phyloP scores from a whole-genome alignment of 768 basidiomycete genomes.

The Floccularia luteovirens region DNA sequence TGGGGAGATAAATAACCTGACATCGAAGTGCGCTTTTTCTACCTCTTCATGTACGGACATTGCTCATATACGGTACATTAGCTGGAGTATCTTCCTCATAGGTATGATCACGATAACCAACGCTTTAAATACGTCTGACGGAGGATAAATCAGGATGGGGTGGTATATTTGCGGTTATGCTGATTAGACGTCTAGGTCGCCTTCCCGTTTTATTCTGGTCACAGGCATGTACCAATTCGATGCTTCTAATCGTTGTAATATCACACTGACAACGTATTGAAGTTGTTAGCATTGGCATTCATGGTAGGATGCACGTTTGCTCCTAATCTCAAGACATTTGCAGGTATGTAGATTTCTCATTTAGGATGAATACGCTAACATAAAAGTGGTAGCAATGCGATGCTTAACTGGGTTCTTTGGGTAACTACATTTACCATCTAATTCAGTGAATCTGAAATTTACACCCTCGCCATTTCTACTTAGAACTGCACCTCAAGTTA shows the following conservation, averaged over 20 bases:
- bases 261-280: background rate
- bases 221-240: slow-evolving; percentile 37
- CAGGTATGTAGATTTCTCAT: slow-evolving; percentile 25
- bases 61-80: slow-evolving; percentile 13
- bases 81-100: slow-evolving; percentile 63
- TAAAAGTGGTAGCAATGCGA: slow-evolving; percentile 49
- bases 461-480: no score
- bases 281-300: slow-evolving; percentile 52
- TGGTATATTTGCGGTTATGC: slow-evolving; percentile 51
- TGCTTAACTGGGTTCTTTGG: slow-evolving; percentile 53
- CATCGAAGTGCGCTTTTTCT: slow-evolving; percentile 34
- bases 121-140: background rate
- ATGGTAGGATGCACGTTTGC: slow-evolving; percentile 37
- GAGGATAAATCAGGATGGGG: slow-evolving; percentile 37
- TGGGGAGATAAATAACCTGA: slow-evolving; percentile 52
- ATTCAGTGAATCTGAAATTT: background rate
- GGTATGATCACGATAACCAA: slow-evolving; percentile 21
- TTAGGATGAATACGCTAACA: no score
- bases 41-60: background rate
- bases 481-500: slow-evolving; percentile 55
- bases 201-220: slow-evolving; percentile 69
- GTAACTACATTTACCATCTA: slow-evolving; percentile 16
- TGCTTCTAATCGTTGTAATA: background rate
- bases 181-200: slow-evolving; percentile 55
- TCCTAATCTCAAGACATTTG: slow-evolving; percentile 45